These are phyloP conservation scores for Fusarium tricinctum DNA, from an alignment of 2,329 filamentous ascomycete species.

Conservation along the genomic window DNA sequence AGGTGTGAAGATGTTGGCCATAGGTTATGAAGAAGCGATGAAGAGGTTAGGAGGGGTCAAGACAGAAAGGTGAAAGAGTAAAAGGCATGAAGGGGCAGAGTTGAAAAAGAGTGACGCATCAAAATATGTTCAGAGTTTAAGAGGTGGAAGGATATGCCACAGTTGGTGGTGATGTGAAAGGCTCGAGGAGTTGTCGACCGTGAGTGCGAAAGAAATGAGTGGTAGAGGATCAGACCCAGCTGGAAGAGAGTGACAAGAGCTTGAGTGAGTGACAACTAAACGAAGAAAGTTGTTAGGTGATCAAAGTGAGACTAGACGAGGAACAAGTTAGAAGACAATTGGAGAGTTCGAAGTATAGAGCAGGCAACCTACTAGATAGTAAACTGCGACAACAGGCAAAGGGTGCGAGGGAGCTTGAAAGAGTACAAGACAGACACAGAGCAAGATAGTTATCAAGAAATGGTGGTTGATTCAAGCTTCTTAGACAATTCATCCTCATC, in stretches of 20 bases:
- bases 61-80: background rate
- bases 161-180: background rate
- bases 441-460: slow-evolving; percentile 26
- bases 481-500: slow-evolving; percentile 26
- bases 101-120: background rate
- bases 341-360: background rate
- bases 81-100: background rate
- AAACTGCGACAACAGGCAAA: background rate
- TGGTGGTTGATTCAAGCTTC: slow-evolving; percentile 39
- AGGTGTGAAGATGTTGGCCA: background rate
- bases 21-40: background rate
- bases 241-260: background rate
- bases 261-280: background rate
- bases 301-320: background rate
- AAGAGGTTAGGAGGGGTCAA: background rate
- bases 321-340: no score
- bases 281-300: background rate
- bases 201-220: background rate
- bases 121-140: background rate
- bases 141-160: background rate
- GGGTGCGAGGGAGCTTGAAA: no score
- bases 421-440: background rate
- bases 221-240: background rate
- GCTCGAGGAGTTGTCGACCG: background rate
- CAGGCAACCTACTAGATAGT: background rate